Base-by-base conservation (phyloP, 139 green algal species). In the Coelastrella sp. region DNA sequence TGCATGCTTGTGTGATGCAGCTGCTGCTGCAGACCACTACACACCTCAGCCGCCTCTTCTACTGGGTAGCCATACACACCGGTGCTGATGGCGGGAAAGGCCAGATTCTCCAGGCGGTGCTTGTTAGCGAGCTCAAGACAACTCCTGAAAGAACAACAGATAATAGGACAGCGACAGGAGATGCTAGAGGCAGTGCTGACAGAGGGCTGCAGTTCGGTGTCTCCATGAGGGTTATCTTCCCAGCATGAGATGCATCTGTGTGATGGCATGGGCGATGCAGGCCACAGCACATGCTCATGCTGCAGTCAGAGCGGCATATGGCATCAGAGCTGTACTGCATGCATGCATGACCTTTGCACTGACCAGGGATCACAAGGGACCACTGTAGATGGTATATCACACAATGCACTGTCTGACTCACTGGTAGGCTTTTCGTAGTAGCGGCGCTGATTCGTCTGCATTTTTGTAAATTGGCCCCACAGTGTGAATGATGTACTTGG, bases 51-150 rank as follows among this genome's bases (percentile, higher is more conserved):
- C 10, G 96, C 97, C 61, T 96, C 89, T 7, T 91, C 56, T 3
- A 94, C 73, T 0, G 97, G 96, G 90, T 98, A 99, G 7, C 94
- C 95, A 90, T 94, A 99, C 24, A 99, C 94, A 4, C 97, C 97
- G 12, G 96, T 98, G 89, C 91, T 96, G 90, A 99, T 98, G 65
- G 96, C 97, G 0, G 97, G 96, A 90, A 99, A 99, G 12, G 96
- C 96, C 6, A 99, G 65, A 8, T 89, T 94, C 22, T 89, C 88
- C 8, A 98, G 80, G 0, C 80, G 74, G 27, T 95, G 22, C 84
- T 96, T 68, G 65, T 93, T 95, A 6, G 96, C 95, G 6, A 97
- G 89, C 68, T 88, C 73, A 61, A 97, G 78, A 17, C 92, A 96
- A 58, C 57, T 91, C 87, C 93, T 95, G 91, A 49, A 49, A 49